These are phyloP conservation scores for Spergularia azorica DNA, from an alignment of 179 eudicot species.

Conservation along the genomic window DNA sequence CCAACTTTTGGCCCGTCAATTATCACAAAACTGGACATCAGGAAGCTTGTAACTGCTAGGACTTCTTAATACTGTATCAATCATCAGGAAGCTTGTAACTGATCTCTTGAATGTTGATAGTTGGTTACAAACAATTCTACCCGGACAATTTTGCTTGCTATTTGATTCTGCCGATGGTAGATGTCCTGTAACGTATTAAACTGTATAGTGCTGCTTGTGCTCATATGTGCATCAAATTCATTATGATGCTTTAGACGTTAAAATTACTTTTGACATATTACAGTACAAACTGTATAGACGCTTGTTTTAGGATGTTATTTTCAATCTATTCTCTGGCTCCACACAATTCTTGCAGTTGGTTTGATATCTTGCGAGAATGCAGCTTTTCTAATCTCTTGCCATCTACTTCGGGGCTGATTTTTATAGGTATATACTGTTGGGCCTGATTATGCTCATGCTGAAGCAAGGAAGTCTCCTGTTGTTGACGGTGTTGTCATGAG, in stretches of 20 bases:
- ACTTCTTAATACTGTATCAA: neutral
- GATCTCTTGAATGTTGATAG: constrained; percentile 1
- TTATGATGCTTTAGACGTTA: neutral
- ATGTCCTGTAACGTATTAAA: neutral
- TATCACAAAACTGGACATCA: neutral
- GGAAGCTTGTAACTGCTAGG: neutral
- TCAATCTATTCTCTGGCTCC: constrained; percentile 2
- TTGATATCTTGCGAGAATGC: neutral
- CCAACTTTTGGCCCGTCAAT: neutral
- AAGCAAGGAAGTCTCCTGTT: constrained; percentile 98
- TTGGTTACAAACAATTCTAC: neutral
- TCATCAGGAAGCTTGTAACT: neutral
- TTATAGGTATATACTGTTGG: constrained; percentile 93
- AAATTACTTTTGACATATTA: neutral
- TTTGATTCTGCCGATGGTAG: neutral
- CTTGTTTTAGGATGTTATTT: neutral
- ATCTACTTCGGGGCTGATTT: constrained; percentile 7
- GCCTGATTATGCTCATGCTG: constrained; percentile 97
- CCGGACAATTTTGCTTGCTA: neutral
- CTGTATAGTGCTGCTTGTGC: neutral
- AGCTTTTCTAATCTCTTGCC: neutral
- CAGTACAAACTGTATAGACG: neutral
- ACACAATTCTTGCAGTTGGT: neutral
- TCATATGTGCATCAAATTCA: neutral
- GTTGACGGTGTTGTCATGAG: constrained; percentile 99